Base-by-base conservation (phyloP, 768 basidiomycete species). In the Clitopilus passeckerianus region DNA sequence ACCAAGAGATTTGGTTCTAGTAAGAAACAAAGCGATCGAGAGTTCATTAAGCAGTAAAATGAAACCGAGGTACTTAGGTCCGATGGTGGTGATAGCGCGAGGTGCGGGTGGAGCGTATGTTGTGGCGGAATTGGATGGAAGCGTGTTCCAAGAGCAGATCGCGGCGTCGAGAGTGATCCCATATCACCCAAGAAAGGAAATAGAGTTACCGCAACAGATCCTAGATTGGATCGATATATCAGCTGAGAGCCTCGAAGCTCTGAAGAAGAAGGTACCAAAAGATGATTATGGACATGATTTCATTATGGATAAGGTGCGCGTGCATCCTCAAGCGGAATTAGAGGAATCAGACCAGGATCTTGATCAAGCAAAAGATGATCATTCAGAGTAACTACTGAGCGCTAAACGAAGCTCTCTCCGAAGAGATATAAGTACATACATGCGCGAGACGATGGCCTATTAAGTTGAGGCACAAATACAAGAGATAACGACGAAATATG, bases 1-100 rank as follows among this genome's bases (percentile, higher is more conserved):
- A 30, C 63, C 60, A 7, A 75, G 76, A 20, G 64, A 65, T 0
- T 60, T 79, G 0, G 74, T 77, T 0, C 63, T 81, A 0, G 66
- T 77, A 0, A 54, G 69, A 4, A 78, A 81, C 53, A 70, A 71
- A 0, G 24, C 57, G 0, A 57, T 74, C 1, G 72, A 75, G 24
- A 71, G 65, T 24, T 62, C 69, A 0, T 58, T 74, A 0, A 65
- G 65, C 22, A 44, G 61, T 0, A 78, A 77, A 56, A 70, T 69
- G 1, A 67, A 68, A n/a, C 67, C 70, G 0, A 57, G 72, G 1
- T 80, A 77, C 59, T 52, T 74, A 14, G 77, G 77, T n/a, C 77
- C 76, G 0, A 71, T 72, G 59, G 60, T 71, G 0, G 73, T 79
- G 0, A 53, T 76, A 4, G 30, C 60, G 12, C 61, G 64, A 5